Percentiles rank a stretch among this genome's conserved stretches.
phyloP scores from a whole-genome alignment of 2,329 filamentous ascomycete species.

The Venturia effusa region DNA sequence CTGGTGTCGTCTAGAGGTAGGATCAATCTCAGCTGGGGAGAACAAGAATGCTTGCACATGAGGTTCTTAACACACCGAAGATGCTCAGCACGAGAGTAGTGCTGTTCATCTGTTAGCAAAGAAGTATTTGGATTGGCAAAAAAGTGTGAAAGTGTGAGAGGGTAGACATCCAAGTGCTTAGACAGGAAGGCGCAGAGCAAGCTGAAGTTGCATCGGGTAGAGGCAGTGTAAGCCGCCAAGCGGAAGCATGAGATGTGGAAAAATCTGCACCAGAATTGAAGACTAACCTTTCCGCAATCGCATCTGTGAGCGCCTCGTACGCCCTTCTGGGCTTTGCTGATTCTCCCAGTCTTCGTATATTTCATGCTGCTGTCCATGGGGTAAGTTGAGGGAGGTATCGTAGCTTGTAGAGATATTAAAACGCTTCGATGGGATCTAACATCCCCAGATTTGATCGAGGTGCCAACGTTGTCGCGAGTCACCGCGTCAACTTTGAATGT shows the following conservation, averaged over 20 bases:
- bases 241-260: neutral
- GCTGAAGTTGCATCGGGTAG: neutral
- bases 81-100: slow-evolving; percentile 37
- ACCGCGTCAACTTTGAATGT: neutral
- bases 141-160: neutral
- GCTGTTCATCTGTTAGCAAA: slow-evolving; percentile 19
- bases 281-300: slow-evolving; percentile 34
- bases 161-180: neutral
- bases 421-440: neutral
- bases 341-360: slow-evolving; percentile 32
- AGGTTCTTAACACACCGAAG: slow-evolving; percentile 24
- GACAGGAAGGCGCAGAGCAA: neutral
- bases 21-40: slow-evolving; percentile 9
- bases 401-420: neutral
- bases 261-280: neutral
- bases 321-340: slow-evolving; percentile 38
- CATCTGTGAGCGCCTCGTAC: slow-evolving; percentile 33
- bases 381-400: neutral
- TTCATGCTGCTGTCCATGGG: neutral
- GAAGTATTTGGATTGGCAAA: neutral
- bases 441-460: neutral
- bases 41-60: neutral
- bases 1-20: slow-evolving; percentile 30
- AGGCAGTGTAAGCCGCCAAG: neutral
- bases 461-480: neutral